Conservation (phyloP, 345 rosid genomes). For the Brassica juncea region DNA sequence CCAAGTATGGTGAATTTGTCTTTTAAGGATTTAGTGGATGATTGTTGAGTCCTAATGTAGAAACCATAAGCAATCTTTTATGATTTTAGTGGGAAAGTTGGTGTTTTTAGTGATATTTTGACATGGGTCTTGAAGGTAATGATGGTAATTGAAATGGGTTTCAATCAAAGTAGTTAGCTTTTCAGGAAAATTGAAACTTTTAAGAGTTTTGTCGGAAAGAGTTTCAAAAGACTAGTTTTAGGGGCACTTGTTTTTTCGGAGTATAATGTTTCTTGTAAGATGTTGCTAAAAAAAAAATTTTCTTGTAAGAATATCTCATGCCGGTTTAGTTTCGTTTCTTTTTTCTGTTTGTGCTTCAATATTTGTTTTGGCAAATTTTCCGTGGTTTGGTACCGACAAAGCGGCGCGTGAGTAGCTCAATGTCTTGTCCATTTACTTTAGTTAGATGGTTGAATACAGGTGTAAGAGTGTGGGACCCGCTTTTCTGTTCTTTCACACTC, state of each 20-base stretch:
- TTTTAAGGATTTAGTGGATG: not conserved
- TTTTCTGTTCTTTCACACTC: not conserved
- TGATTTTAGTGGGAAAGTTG: not conserved
- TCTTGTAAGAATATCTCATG: not conserved
- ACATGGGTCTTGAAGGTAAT: constrained; percentile 3
- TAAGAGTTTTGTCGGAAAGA: not conserved
- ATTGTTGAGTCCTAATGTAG: constrained; percentile 4
- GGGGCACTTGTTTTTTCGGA: not conserved
- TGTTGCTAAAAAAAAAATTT: no score
- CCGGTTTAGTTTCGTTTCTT: constrained; percentile 5
- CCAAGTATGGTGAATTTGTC: not conserved
- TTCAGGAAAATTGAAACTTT: not conserved
- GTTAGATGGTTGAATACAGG: constrained; percentile 4
- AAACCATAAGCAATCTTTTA: not conserved
- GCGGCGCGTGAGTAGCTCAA: constrained; percentile 35
- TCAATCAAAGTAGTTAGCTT: constrained; percentile 6
- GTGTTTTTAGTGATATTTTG: constrained; percentile 1
- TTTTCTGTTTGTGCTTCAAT: constrained; percentile 16
- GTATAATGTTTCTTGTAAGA: not conserved
- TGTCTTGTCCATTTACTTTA: constrained; percentile 13
- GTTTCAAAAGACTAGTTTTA: constrained; percentile 5
- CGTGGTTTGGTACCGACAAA: constrained; percentile 33
- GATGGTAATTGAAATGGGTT: not conserved
- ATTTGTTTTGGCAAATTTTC: not conserved
- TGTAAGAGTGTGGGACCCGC: constrained; percentile 34